These are phyloP conservation scores for Xylaria arbuscula DNA, from an alignment of 2,329 filamentous ascomycete genomes.

Conservation along the genomic window DNA sequence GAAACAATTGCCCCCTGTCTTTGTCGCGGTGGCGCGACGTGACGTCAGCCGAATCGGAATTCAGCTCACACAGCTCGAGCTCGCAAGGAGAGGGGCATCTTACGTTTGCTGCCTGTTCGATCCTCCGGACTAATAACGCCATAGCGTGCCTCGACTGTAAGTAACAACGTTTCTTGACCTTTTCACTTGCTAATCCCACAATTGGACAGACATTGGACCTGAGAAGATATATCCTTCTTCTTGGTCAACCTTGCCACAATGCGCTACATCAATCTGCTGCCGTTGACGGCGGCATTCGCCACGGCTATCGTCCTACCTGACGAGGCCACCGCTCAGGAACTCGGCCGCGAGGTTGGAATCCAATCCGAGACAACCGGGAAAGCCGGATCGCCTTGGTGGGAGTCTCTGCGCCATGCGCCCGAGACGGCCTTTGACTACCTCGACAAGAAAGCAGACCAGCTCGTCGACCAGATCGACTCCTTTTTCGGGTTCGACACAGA, in stretches of 20 bases:
- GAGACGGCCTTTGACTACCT: conserved; percentile 31
- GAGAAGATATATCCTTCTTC: conserved; percentile 9
- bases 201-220: conserved; percentile 1
- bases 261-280: conserved; percentile 37
- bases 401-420: conserved; percentile 3
- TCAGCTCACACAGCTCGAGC: conserved; percentile 24
- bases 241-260: conserved; percentile 21
- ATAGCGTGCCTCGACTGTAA: neutral
- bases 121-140: neutral
- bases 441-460: conserved; percentile 22
- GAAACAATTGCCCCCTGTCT: neutral
- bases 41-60: conserved; percentile 21
- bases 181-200: neutral
- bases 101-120: conserved; percentile 15
- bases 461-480: conserved; percentile 37
- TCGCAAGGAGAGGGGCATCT: conserved; percentile 30
- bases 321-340: conserved; percentile 45
- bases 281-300: conserved; percentile 29
- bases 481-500: conserved; percentile 36
- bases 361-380: conserved; percentile 22
- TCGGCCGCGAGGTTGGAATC: conserved; percentile 42
- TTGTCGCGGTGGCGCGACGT: conserved; percentile 21
- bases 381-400: conserved; percentile 23
- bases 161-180: neutral
- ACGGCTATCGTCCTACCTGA: conserved; percentile 46